These are phyloP conservation scores for Zizania latifolia DNA, from an alignment of 176 grass and related monocot species.

Conservation along the genomic window DNA sequence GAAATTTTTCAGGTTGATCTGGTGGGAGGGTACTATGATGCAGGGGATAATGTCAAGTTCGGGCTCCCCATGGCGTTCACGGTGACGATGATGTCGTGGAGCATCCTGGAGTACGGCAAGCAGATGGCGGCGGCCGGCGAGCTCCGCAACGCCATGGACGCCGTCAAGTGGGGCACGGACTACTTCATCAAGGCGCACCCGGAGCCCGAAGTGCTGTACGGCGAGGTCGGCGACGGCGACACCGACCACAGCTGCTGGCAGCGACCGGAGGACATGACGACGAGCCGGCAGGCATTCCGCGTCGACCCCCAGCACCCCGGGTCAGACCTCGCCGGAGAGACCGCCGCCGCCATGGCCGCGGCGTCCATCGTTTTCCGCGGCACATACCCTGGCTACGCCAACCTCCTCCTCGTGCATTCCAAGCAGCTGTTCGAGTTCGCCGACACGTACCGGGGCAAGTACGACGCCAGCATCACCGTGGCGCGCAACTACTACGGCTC, in stretches of 20 bases:
- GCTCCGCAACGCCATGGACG: slow-evolving; percentile 80
- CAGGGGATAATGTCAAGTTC: slow-evolving; percentile 91
- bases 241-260: slow-evolving; percentile 92
- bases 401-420: slow-evolving; percentile 64
- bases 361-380: slow-evolving; percentile 57
- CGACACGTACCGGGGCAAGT: slow-evolving; percentile 85
- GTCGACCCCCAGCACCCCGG: slow-evolving; percentile 68
- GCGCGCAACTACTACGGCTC: slow-evolving; percentile 74
- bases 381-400: slow-evolving; percentile 51
- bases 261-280: slow-evolving; percentile 91
- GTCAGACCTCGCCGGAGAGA: slow-evolving; percentile 87
- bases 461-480: slow-evolving; percentile 69
- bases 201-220: slow-evolving; percentile 75
- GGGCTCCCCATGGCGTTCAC: slow-evolving; percentile 95
- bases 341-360: slow-evolving; percentile 71
- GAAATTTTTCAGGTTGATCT: slow-evolving; percentile 72
- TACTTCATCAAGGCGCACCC: slow-evolving; percentile 98
- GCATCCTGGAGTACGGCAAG: slow-evolving; percentile 79
- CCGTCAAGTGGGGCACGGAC: slow-evolving; percentile 89
- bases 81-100: slow-evolving; percentile 95
- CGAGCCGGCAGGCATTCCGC: slow-evolving; percentile 75
- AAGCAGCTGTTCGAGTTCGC: slow-evolving; percentile 88
- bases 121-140: slow-evolving; percentile 69
- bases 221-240: slow-evolving; percentile 86
- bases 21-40: slow-evolving; percentile 89